Conservation (phyloP, 2,329 filamentous ascomycete species). For the Curvularia sp. region DNA sequence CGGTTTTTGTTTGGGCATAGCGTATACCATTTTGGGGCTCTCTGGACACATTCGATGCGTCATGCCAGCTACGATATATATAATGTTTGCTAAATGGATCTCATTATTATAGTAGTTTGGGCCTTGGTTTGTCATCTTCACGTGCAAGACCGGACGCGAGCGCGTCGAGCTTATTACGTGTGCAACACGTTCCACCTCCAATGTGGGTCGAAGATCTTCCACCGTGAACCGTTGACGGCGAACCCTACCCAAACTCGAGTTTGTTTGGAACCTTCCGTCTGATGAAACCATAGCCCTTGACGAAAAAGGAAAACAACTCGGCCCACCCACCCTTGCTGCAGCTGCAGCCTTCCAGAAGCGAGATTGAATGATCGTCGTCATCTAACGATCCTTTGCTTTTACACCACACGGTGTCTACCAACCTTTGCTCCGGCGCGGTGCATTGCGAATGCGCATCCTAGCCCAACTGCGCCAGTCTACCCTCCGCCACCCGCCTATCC, state of each 20-base stretch:
- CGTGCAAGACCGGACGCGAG: slow-evolving; percentile 28
- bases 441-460: not conserved
- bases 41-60: slow-evolving; percentile 35
- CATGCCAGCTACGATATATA: slow-evolving; percentile 42
- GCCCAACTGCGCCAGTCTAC: not conserved
- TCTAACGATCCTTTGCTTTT: slow-evolving; percentile 6
- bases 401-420: slow-evolving; percentile 8
- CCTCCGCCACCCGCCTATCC: not conserved
- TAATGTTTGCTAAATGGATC: slow-evolving; percentile 42
- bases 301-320: slow-evolving; percentile 4
- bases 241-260: slow-evolving; percentile 17
- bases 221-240: slow-evolving; percentile 15
- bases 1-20: slow-evolving; percentile 43
- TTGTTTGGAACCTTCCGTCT: slow-evolving; percentile 5
- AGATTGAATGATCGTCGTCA: slow-evolving; percentile 16
- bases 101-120: slow-evolving; percentile 9
- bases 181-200: slow-evolving; percentile 12
- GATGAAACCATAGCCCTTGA: slow-evolving; percentile 3
- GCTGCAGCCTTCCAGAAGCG: not conserved
- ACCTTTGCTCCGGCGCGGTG: not conserved
- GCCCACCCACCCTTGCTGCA: not conserved
- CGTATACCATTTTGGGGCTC: slow-evolving; percentile 48
- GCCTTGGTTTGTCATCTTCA: slow-evolving; percentile 1
- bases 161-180: slow-evolving; percentile 31
- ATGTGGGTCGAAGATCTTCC: slow-evolving; percentile 12